Conservation (phyloP, 2,329 filamentous ascomycete species). For the Metarhizium anisopliae region DNA sequence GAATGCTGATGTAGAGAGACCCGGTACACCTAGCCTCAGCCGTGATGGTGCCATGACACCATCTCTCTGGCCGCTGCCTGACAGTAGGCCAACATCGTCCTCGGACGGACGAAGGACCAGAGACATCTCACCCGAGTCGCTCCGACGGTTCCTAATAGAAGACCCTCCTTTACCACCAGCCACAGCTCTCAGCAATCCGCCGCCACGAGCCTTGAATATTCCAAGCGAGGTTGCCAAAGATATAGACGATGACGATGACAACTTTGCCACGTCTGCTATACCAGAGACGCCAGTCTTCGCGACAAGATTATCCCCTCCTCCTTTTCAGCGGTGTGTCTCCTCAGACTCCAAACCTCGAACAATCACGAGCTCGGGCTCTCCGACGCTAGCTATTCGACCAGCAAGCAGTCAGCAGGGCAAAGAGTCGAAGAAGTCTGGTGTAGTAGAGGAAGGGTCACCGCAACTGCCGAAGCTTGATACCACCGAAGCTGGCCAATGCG, state of each 20-base stretch:
- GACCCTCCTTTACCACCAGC: constrained; percentile 25
- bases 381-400: constrained; percentile 15
- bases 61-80: not conserved
- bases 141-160: constrained; percentile 41
- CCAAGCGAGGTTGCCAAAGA: constrained; percentile 28
- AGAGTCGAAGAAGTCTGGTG: constrained; percentile 2
- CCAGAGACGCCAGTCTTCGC: constrained; percentile 35
- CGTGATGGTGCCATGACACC: not conserved
- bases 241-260: constrained; percentile 41
- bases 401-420: constrained; percentile 6
- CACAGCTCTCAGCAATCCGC: constrained; percentile 20
- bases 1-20: not conserved
- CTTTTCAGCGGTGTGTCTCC: constrained; percentile 30
- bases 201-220: constrained; percentile 18
- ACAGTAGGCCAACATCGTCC: not conserved
- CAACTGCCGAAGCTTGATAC: constrained; percentile 14
- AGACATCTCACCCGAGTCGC: constrained; percentile 47
- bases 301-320: constrained; percentile 44
- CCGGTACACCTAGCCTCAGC: not conserved
- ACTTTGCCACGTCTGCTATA: constrained; percentile 46
- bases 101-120: constrained; percentile 35
- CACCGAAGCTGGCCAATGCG: constrained; percentile 12
- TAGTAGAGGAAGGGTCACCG: constrained; percentile 5
- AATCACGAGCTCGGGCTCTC: constrained; percentile 14
- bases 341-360: constrained; percentile 18